These are phyloP conservation scores for Acanthamoeba culbertsoni DNA, from an alignment of 208 protist genomes.

Conservation along the genomic window DNA sequence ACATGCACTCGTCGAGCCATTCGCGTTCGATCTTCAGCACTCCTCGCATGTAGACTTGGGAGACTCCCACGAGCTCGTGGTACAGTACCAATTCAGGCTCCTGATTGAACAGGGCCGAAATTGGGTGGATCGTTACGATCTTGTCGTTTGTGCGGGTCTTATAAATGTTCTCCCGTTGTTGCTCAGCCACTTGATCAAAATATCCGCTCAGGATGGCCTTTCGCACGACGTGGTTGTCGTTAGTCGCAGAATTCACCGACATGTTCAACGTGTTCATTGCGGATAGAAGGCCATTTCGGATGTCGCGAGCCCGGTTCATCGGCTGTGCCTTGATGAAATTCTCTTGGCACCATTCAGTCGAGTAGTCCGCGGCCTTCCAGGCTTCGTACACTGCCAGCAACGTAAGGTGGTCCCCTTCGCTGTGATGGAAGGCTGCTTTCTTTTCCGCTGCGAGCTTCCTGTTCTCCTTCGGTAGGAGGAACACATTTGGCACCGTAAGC, in stretches of 20 bases:
- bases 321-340: conserved; percentile 97
- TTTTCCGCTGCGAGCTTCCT: conserved; percentile 93
- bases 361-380: conserved; percentile 86
- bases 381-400: conserved; percentile 91
- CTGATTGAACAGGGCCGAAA: conserved; percentile 69
- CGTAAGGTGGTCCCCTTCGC: conserved; percentile 96
- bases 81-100: conserved; percentile 84
- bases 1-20: conserved; percentile 83
- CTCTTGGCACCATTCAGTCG: conserved; percentile 93
- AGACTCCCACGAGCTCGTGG: conserved; percentile 87
- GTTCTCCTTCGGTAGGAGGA: conserved; percentile 84
- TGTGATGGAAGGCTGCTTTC: conserved; percentile 93
- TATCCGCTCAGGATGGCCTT: conserved; percentile 95
- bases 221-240: conserved; percentile 92
- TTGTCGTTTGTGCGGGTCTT: neutral
- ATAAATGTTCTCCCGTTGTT: conserved; percentile 85
- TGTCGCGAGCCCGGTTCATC: conserved; percentile 94
- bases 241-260: conserved; percentile 88
- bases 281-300: conserved; percentile 93
- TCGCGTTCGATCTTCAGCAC: conserved; percentile 77
- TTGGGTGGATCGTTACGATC: conserved; percentile 78
- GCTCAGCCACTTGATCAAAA: conserved; percentile 95
- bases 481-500: conserved; percentile 88
- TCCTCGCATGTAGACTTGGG: conserved; percentile 89
- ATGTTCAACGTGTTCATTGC: conserved; percentile 94